Base-by-base conservation (phyloP, 2,329 filamentous ascomycete genomes). In the Scedosporium boydii region DNA sequence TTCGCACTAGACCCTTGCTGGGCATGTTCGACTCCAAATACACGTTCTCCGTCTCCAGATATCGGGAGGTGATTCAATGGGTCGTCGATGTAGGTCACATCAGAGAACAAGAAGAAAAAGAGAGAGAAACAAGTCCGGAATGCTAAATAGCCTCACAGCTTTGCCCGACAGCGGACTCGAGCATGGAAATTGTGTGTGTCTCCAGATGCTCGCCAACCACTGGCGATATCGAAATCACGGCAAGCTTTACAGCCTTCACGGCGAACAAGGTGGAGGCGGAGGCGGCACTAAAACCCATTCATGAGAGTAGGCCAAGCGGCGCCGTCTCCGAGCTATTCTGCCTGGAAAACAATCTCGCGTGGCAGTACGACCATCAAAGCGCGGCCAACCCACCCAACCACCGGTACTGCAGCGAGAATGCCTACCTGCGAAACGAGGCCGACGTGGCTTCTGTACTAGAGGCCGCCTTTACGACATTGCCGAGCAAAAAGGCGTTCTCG, bases 341-440 rank as follows among this genome's bases (percentile, higher is more conserved):
- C 65, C 64, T 72, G 42, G 69, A 72, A 10, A 82, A 79, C 3
- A 73, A 69, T 3, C 68, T 82, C 6, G 67, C 67, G 6, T 63
- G 72, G 4, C 70, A 81, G 64, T 82, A 81, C 67, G 65, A 61
- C 10, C 69, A 72, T 16, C 80, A 84, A 68, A 72, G 69, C 1
- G 66, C 67, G 0, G 77, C 78, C n/a, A 81, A 82, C 66, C 81
- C 82, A 0, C 64, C 70, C n/a, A 70, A 69, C 3, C 77, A 81
- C 70, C 74, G 80, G 5, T 84, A 82, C 69, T 75, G 72, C 60
- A 72, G 73, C 1, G 81, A 84, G 60, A 84, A 83, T 66, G 76
- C 73, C 0, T 84, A 82, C 67, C 68, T 84, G 26, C 62, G 69
- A 3, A 78, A 83, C 67, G 74, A 80, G 44, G 73, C 71, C 1